These are phyloP conservation scores for Acanthamoeba castellanii DNA, from an alignment of 208 protist species.

Conservation along the genomic window DNA sequence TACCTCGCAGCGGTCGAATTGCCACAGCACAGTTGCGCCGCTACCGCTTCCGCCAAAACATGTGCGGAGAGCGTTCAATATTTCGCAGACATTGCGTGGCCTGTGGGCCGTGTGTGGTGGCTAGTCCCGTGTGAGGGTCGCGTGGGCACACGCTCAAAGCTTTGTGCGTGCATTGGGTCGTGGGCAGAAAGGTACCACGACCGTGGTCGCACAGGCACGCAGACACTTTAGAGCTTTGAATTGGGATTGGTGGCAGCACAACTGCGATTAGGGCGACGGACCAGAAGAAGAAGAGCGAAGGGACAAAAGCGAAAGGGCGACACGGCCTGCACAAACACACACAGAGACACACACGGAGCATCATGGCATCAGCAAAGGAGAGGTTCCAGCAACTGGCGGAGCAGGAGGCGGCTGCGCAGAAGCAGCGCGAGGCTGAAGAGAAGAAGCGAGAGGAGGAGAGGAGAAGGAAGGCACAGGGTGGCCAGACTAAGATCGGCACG, in stretches of 20 bases:
- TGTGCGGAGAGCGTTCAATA: too few species aligned
- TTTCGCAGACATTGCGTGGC: too few species aligned
- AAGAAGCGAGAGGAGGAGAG: slow-evolving; percentile 45
- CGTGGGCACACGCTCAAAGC: too few species aligned
- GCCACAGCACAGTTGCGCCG: too few species aligned
- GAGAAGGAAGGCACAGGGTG: not conserved
- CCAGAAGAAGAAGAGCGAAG: too few species aligned
- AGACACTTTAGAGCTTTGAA: not conserved
- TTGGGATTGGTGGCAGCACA: not conserved
- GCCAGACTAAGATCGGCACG: slow-evolving; percentile 62
- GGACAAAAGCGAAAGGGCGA: too few species aligned
- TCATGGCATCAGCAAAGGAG: slow-evolving; percentile 49
- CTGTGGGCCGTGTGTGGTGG: too few species aligned
- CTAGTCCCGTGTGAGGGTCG: too few species aligned
- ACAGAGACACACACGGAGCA: not conserved
- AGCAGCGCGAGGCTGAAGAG: slow-evolving; percentile 37
- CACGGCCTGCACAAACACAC: not conserved
- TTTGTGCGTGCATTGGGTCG: too few species aligned
- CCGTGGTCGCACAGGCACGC: too few species aligned
- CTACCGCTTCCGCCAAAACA: not conserved
- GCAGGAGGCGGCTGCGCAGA: slow-evolving; percentile 20
- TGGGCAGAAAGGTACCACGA: too few species aligned
- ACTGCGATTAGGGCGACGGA: not conserved
- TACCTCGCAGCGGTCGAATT: too few species aligned
- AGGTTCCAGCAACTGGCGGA: slow-evolving; percentile 60